Conservation (phyloP, 495 filamentous ascomycete genomes). For the Hypoxylon trugodes region DNA sequence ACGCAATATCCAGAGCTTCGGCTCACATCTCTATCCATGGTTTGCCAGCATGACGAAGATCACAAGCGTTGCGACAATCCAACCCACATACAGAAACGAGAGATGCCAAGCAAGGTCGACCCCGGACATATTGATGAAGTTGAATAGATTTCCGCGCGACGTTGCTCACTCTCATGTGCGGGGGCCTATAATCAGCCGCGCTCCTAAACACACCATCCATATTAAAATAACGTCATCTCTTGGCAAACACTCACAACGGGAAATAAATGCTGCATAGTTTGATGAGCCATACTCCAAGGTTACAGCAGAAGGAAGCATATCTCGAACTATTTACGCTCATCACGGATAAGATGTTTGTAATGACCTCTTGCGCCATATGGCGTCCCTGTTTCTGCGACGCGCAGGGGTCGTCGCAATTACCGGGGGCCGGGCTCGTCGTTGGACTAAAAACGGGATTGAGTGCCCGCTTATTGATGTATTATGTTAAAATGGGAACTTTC, state of each 20-base stretch:
- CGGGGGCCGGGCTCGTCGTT: background rate
- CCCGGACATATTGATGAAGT: slow-evolving; percentile 21
- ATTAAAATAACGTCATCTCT: slow-evolving; percentile 46
- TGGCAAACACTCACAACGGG: slow-evolving; percentile 27
- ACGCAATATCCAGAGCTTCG: slow-evolving; percentile 10
- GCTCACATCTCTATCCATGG: background rate
- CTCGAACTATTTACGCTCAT: slow-evolving; percentile 9
- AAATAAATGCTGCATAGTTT: slow-evolving; percentile 23
- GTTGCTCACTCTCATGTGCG: slow-evolving; percentile 21
- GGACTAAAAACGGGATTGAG: too few species aligned
- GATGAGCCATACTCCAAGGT: slow-evolving; percentile 14
- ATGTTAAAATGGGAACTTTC: too few species aligned
- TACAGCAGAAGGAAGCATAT: slow-evolving; percentile 6
- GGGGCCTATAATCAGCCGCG: slow-evolving; percentile 36
- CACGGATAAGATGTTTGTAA: background rate
- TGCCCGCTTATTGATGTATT: too few species aligned
- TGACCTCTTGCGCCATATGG: slow-evolving; percentile 27
- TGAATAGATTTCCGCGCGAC: slow-evolving; percentile 27
- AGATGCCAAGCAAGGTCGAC: slow-evolving; percentile 12
- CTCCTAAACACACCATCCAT: slow-evolving; percentile 40
- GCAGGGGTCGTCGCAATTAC: background rate
- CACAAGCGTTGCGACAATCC: background rate
- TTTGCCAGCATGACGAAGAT: background rate
- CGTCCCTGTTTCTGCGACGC: slow-evolving; percentile 12
- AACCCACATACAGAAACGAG: background rate